These are phyloP conservation scores for Colletotrichum abscissum DNA, from an alignment of 2,329 filamentous ascomycete genomes.

Conservation along the genomic window DNA sequence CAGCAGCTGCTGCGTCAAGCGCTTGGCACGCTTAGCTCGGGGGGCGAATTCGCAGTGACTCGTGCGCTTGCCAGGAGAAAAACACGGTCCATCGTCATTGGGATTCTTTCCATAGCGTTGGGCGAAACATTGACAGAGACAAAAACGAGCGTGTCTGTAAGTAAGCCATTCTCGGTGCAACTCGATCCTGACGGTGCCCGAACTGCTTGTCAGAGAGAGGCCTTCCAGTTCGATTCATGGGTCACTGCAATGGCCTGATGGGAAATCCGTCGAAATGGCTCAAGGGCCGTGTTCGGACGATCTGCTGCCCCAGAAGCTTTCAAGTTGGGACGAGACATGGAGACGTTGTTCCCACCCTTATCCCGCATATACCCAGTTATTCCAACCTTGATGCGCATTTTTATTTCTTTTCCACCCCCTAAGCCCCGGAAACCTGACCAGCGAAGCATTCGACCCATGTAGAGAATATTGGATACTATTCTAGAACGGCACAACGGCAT, in stretches of 20 bases:
- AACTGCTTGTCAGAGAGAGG: background rate
- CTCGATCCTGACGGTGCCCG: background rate
- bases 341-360: background rate
- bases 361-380: background rate
- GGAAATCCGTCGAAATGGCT: background rate
- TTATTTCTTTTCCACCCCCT: background rate
- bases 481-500: background rate
- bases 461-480: background rate
- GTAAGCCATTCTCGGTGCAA: background rate
- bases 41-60: background rate
- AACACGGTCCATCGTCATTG: conserved; percentile 16
- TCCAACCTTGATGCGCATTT: conserved; percentile 5
- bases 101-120: background rate
- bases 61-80: background rate
- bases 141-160: background rate
- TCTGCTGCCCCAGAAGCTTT: background rate
- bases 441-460: background rate
- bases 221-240: background rate
- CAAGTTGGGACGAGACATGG: conserved; percentile 5
- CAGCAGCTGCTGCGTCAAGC: background rate
- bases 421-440: background rate
- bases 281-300: conserved; percentile 9
- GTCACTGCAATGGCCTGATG: background rate
- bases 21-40: conserved; percentile 17
- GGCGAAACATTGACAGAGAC: background rate